These are phyloP conservation scores for Linnemannia schmuckeri DNA, from an alignment of 192 early-diverging fungal genomes.

Conservation along the genomic window DNA sequence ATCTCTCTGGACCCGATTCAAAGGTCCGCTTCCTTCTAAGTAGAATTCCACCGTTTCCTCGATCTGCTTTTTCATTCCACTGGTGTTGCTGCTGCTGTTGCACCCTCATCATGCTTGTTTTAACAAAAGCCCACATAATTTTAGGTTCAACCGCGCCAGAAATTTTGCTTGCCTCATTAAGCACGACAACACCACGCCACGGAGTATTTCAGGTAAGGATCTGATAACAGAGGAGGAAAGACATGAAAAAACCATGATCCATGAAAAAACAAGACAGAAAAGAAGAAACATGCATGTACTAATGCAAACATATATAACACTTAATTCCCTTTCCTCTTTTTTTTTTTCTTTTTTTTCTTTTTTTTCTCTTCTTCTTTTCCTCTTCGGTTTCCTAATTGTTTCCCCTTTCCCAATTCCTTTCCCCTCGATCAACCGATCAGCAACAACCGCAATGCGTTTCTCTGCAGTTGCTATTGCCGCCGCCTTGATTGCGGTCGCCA, in stretches of 20 bases:
- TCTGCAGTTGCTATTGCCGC: constrained; percentile 25
- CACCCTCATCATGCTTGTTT: not conserved
- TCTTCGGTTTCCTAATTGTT: constrained; percentile 6
- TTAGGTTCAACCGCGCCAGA: not conserved
- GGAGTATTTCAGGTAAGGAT: not conserved
- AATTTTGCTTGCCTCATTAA: not conserved
- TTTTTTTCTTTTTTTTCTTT: too few relatives aligned
- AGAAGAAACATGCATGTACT: not conserved
- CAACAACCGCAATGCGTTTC: constrained; percentile 31
- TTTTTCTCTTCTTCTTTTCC: not conserved
- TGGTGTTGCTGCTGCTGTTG: not conserved
- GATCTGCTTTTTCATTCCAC: not conserved
- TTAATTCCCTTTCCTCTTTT: not conserved
- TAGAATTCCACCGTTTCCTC: not conserved
- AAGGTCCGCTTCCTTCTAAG: not conserved
- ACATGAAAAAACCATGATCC: not conserved
- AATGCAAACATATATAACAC: not conserved
- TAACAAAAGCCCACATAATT: not conserved
- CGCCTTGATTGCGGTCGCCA: constrained; percentile 28
- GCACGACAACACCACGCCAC: not conserved
- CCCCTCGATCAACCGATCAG: not conserved
- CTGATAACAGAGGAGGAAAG: not conserved
- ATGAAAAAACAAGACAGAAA: not conserved
- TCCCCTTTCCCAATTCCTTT: constrained; percentile 10
- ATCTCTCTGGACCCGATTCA: not conserved